Evolutionary conservation across 176 grass and related monocot species (phyloP), one percentile per base, ranked within the genome.

Genomic region (Urochloa ruziziensis): DNA sequence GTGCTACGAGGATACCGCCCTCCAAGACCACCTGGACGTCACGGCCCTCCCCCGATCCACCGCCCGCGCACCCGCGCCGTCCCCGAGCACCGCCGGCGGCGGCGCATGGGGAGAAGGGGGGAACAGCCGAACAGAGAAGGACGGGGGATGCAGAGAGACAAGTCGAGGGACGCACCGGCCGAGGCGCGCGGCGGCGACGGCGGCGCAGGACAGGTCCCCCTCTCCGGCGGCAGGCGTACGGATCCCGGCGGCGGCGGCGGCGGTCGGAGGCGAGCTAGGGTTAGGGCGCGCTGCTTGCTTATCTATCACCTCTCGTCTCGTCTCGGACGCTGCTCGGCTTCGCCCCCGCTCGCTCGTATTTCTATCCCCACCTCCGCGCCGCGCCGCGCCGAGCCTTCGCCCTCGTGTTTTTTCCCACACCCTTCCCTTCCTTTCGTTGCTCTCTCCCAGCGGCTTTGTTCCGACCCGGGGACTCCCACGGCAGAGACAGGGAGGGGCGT

Each of bases 251-350:
- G 25, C 42, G 69, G 69, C 83, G 74, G 36, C 21, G 62, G 71
- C 21, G n/a, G 6, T 6, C 13, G 27, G 6, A 19, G 34, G 1
- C 25, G 63, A 3, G 60, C 51, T 90, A 90, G 89, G 89, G 89
- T 90, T 90, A 90, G 74, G 84, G 88, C 82, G 35, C 33, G 17
- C 14, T 21, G 48, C 60, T 85, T 34, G 46, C 73, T 78, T 87
- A 75, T 47, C 83, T 72, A 34, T 80, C 67, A 30, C 59, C 61
- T 57, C 87, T 10, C 33, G 28, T 36, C 72, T 35, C 65, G 40
- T 43, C 34, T 2, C 24, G 14, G 14, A n/a, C 29, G 0, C 2
- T 24, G 19, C 36, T 13, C 68, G 21, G 49, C 17, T 19, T 6
- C 17, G 49, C 44, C 13, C 44, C 44, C 44, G 16, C 49, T 52